Conservation (phyloP, 805 yeast species). For the Scheffersomyces ergatensis region DNA sequence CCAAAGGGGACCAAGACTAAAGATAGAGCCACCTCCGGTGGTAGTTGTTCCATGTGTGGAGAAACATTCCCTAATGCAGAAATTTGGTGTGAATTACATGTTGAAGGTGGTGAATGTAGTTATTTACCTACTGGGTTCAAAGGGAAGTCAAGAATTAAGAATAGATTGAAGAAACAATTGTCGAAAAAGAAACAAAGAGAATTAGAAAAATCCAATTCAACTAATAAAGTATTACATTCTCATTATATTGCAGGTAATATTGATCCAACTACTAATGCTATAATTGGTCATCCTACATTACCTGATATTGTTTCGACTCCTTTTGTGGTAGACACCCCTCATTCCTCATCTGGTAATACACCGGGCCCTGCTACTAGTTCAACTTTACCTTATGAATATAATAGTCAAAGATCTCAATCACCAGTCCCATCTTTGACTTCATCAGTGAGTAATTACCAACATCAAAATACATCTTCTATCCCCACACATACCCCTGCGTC, state of each 20-base stretch:
- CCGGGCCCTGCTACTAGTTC: background rate
- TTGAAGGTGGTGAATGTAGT: constrained; percentile 49
- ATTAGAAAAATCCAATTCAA: background rate
- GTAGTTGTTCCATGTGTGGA: constrained; percentile 56
- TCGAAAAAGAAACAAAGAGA: constrained; percentile 13
- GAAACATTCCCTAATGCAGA: constrained; percentile 46
- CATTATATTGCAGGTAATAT: background rate
- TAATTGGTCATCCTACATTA: background rate
- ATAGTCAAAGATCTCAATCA: background rate
- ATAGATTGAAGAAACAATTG: constrained; percentile 38
- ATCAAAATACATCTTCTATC: constrained; percentile 3
- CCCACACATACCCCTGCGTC: constrained; percentile 3
- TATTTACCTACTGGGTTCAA: constrained; percentile 42
- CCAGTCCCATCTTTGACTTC: background rate
- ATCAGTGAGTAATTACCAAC: background rate
- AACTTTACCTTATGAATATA: background rate
- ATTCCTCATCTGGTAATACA: background rate
- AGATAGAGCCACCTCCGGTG: constrained; percentile 41
- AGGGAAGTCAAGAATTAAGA: constrained; percentile 43
- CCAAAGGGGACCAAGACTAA: constrained; percentile 54
- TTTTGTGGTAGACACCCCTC: background rate
- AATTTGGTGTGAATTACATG: constrained; percentile 52
- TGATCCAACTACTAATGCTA: background rate
- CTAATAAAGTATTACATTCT: constrained; percentile 1
- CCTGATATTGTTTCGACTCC: background rate